Conservation (phyloP, 164 flowering plant genomes). For the Nymphaea colorata region DNA sequence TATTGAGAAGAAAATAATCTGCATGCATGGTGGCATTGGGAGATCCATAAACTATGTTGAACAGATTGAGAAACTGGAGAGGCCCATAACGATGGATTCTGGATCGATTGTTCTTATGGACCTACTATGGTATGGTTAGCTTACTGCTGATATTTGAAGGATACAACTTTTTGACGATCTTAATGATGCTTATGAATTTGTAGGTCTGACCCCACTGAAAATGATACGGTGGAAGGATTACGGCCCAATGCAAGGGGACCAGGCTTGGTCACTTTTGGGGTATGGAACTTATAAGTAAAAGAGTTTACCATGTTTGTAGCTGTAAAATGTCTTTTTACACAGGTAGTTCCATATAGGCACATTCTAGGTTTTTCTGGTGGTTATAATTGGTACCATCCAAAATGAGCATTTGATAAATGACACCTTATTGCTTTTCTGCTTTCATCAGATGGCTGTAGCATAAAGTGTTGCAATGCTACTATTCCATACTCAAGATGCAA, state of each 20-base stretch:
- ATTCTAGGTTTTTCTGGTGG: no score
- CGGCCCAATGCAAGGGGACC: slow-evolving; percentile 99
- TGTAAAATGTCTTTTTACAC: no score
- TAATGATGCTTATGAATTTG: background rate
- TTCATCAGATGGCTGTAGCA: no score
- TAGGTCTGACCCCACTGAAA: slow-evolving; percentile 99
- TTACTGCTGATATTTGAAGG: background rate
- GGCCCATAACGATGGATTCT: slow-evolving; percentile 98
- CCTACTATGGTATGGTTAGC: background rate
- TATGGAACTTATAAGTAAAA: slow-evolving; percentile 15
- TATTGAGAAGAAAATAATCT: slow-evolving; percentile 92
- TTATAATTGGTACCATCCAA: no score
- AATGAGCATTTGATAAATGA: no score
- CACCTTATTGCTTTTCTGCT: no score
- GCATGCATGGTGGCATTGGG: slow-evolving; percentile 99
- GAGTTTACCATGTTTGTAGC: background rate
- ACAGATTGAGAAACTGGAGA: slow-evolving; percentile 94
- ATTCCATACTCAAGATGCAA: no score
- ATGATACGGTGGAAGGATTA: slow-evolving; percentile 93
- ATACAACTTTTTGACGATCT: background rate
- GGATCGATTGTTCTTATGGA: slow-evolving; percentile 59
- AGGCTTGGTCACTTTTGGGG: slow-evolving; percentile 97
- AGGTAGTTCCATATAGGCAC: no score
- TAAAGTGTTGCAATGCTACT: no score
- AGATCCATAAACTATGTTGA: slow-evolving; percentile 88